Evolutionary conservation across 1,284 basidiomycete species (phyloP), one percentile per base, ranked within the genome.

Genomic region (Pyrrhoderma lamaoense): DNA sequence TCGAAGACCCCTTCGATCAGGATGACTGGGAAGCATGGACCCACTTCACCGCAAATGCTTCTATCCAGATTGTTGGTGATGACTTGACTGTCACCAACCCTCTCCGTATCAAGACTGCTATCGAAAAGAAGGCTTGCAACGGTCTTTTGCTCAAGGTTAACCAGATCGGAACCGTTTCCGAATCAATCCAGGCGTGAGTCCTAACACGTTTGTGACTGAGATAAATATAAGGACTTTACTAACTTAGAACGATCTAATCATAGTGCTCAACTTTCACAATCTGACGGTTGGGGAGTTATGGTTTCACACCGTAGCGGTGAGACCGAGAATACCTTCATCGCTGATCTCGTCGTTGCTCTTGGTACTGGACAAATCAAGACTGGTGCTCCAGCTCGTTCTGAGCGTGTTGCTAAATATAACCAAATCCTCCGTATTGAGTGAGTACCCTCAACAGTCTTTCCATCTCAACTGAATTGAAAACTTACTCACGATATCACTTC

Each of bases 1-100:
- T 99, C 65, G 95, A 99, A 76, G 95, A 99, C 72, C 95, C 95
- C 70, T 99, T 99, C 74, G 94, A 99, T 74, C 94, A 99, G 78
- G 96, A 99, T 69, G 95, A 98, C 77, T 98, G 93, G 89, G 93
- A 93, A 69, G 92, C 93, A 42, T 99, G 96, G 96, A 75, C 83
- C 42, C 85, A 94, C 77, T 92, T 97, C 74, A 95, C 88, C 62
- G 70, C 74, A 63, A 70, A 80, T 57, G 77, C 80, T 62, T 75
- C 76, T 22, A 86, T 92, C 66, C 93, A 95, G 74, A 89, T 97
- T 64, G 94, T 98, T 64, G 94, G 94, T 65, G 95, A 99, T 66
- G 95, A 99, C 70, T 73, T 99, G 73, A 97, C 94, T 9, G 96
- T 99, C 63, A 99, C 96, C 66, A 99, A 99, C 84, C 93, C 93